Evolutionary conservation across 1,284 basidiomycete species (phyloP).

Genomic region (Pseudozyma tsukubaensis): DNA sequence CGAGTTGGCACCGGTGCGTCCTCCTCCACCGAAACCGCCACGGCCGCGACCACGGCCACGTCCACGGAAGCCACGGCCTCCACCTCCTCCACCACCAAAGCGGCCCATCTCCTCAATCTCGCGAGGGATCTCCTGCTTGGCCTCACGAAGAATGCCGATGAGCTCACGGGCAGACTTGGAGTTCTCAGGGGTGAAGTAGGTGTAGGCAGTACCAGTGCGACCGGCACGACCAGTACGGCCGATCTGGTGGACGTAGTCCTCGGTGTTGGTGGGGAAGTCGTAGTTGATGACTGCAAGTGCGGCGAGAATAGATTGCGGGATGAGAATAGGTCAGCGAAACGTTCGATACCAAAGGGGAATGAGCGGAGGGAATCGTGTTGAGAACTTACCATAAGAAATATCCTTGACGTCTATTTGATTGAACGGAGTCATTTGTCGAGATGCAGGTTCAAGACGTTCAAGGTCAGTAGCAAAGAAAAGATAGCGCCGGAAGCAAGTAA

Average conservation of each 20-base stretch:
- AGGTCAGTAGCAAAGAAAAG: slow-evolving; percentile 41
- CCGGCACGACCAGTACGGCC: slow-evolving; percentile 79
- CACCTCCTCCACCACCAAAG: slow-evolving; percentile 73
- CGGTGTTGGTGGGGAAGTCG: slow-evolving; percentile 96
- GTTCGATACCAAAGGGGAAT: not conserved
- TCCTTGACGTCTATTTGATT: slow-evolving; percentile 85
- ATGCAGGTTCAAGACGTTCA: slow-evolving; percentile 3
- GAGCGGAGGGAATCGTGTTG: not conserved
- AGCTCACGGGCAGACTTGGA: slow-evolving; percentile 93
- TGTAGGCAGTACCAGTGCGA: slow-evolving; percentile 86
- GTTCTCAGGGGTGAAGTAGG: slow-evolving; percentile 88
- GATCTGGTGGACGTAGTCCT: slow-evolving; percentile 93
- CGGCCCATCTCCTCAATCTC: slow-evolving; percentile 92
- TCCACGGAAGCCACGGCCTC: slow-evolving; percentile 54
- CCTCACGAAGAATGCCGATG: slow-evolving; percentile 86
- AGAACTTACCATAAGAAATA: slow-evolving; percentile 86
- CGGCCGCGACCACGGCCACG: slow-evolving; percentile 58
- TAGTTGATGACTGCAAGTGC: slow-evolving; percentile 74
- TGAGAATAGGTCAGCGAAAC: not conserved
- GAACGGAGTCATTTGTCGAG: slow-evolving; percentile 9
- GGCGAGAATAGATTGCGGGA: not conserved
- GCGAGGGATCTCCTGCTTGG: slow-evolving; percentile 86
- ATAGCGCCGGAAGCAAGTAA: slow-evolving; percentile 19
- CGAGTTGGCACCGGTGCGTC: slow-evolving; percentile 62
- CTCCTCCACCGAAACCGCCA: slow-evolving; percentile 49